A percentile compares a stretch with the other conserved stretches of the same genome.
Evolutionary conservation across 2,329 filamentous ascomycete genomes (phyloP).

Genomic region (Cladosporium sp.): DNA sequence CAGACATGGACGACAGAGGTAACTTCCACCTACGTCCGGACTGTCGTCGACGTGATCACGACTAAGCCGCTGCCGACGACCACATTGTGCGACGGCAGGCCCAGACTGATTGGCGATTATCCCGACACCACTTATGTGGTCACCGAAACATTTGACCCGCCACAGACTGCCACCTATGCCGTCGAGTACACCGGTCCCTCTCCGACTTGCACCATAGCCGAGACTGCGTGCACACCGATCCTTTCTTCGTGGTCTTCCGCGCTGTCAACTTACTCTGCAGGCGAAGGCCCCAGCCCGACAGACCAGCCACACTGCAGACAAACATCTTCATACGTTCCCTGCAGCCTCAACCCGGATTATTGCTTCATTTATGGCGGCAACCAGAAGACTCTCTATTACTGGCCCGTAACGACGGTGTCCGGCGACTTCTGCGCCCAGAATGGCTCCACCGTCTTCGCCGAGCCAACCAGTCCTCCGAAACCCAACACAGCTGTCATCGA

Average conservation of each 20-base stretch:
- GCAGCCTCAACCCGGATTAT: neutral
- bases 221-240: neutral
- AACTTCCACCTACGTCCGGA: neutral
- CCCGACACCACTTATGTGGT: neutral
- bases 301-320: neutral
- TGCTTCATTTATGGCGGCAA: neutral
- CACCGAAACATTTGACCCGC: neutral
- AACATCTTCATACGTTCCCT: neutral
- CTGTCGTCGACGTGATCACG: neutral
- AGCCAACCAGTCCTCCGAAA: neutral
- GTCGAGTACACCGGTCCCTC: neutral
- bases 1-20: neutral
- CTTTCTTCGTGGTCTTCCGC: neutral
- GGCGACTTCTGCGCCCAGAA: conserved; percentile 8
- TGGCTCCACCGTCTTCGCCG: conserved; percentile 2
- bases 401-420: neutral
- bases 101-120: neutral
- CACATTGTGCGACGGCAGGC: neutral
- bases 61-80: neutral
- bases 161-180: neutral
- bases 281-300: neutral
- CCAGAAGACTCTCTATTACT: conserved; percentile 1
- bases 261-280: neutral
- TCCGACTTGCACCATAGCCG: conserved; percentile 4
- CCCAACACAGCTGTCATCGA: conserved; percentile 7